Evolutionary conservation across 495 filamentous ascomycete genomes (phyloP), one percentile per base, ranked within the genome.

Genomic region (Penicillium waksmanii): DNA sequence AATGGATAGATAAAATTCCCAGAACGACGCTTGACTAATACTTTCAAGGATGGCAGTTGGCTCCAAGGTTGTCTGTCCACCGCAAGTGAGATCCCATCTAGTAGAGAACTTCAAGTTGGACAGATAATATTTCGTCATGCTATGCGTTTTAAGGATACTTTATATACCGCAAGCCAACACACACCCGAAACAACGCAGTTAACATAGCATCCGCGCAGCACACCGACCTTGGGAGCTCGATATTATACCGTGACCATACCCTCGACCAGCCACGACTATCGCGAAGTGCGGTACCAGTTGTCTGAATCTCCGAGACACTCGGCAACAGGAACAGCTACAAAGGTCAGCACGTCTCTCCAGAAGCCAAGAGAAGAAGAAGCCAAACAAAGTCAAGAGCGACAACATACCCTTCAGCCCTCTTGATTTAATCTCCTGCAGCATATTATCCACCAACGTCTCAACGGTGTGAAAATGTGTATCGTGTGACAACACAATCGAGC

Each of bases 291-390:
- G 66, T 87, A 94, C 90, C 90, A 94, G 66, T 86, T 84, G 42
- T 70, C 81, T 11, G 86, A 79, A 65, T 93, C 89, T 12, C 84
- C 87, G 17, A 94, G 75, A 71, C 90, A 93, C 61, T 91, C 81
- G 2, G 89, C 90, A 23, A 91, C 82, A 35, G 90, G 89, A 35
- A 91, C 89, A 59, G 66, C 75, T 76, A 27, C 72, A 68, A 5
- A 40, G 27, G 35, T 18, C 2, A 44, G 44, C 46, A 53, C 69
- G 53, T 62, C 59, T 56, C 49, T 19, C 50, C 40, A 51, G 43
- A 31, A 31, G 27, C 27, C 6, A 5, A 27, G 3, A 27, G 27
- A 31, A 36, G 17, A 23, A 42, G 15, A 5, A 23, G 23, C 1
- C 23, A 7, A 40, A 38, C 36, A 38, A 60, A 47, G 55, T 17